phyloP scores from a whole-genome alignment of 495 filamentous ascomycete genomes.

The Lophiostoma macrostomum region DNA sequence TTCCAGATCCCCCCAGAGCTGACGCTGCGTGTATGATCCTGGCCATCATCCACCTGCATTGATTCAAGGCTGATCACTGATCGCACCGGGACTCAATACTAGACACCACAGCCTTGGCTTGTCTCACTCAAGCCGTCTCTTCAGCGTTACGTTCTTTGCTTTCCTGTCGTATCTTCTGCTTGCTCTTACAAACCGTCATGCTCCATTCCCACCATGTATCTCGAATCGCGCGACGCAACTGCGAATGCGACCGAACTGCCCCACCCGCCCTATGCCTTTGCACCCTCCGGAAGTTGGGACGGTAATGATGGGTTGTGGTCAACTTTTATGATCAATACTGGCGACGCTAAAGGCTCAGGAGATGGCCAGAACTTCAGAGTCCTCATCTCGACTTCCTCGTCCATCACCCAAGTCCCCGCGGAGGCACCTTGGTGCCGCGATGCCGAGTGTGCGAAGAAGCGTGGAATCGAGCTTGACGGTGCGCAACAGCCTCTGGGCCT shows the following conservation, averaged over 20 bases:
- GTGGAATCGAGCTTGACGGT: constrained; percentile 23
- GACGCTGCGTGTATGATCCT: constrained; percentile 8
- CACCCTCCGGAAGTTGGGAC: constrained; percentile 17
- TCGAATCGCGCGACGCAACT: constrained; percentile 15
- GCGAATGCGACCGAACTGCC: constrained; percentile 8
- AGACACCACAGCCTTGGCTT: constrained; percentile 1
- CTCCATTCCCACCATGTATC: constrained; percentile 21
- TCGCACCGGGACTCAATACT: constrained; percentile 8
- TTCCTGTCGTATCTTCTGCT: neutral
- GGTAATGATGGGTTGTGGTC: constrained; percentile 37
- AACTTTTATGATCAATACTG: constrained; percentile 30
- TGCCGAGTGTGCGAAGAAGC: constrained; percentile 21
- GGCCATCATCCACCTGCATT: neutral
- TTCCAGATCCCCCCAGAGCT: constrained; percentile 9
- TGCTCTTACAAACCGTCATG: constrained; percentile 6
- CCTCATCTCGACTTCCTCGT: constrained; percentile 17
- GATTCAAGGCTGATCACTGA: constrained; percentile 1
- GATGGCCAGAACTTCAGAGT: constrained; percentile 29
- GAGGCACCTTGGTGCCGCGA: constrained; percentile 16
- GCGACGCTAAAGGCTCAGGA: constrained; percentile 8
- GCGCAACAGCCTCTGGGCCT: constrained; percentile 14
- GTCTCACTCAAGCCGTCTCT: constrained; percentile 15
- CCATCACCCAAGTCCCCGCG: constrained; percentile 12
- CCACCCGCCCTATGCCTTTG: constrained; percentile 11
- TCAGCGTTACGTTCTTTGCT: neutral